These are phyloP conservation scores for Asterophora parasitica DNA, from an alignment of 768 basidiomycete genomes.

Conservation along the genomic window DNA sequence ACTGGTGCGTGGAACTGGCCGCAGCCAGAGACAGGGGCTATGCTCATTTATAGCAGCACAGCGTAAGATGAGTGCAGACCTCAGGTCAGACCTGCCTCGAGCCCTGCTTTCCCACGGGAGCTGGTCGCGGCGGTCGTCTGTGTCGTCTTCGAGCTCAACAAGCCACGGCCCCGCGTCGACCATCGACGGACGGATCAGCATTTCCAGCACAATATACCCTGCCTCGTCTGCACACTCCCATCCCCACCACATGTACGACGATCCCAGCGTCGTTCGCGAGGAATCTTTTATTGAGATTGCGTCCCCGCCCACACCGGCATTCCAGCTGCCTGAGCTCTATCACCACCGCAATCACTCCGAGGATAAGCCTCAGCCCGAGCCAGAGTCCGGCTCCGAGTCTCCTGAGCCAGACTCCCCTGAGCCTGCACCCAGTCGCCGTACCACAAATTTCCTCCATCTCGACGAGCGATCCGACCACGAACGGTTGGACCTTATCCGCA, in stretches of 20 bases:
- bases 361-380: too few species aligned
- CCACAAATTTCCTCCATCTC: slow-evolving; percentile 61
- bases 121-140: slow-evolving; percentile 19
- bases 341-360: slow-evolving; percentile 19
- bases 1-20: slow-evolving; percentile 5
- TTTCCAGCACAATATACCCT: slow-evolving; percentile 38
- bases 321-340: slow-evolving; percentile 15
- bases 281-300: slow-evolving; percentile 32
- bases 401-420: slow-evolving; percentile 40
- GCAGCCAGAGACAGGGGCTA: too few species aligned
- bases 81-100: neutral
- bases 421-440: too few species aligned
- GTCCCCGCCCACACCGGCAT: slow-evolving; percentile 21
- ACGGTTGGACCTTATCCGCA: slow-evolving; percentile 68
- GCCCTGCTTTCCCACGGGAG: slow-evolving; percentile 31
- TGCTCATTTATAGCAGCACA: too few species aligned
- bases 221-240: slow-evolving; percentile 25
- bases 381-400: slow-evolving; percentile 11
- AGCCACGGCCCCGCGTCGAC: slow-evolving; percentile 28
- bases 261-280: slow-evolving; percentile 8
- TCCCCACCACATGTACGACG: slow-evolving; percentile 21
- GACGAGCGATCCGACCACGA: slow-evolving; percentile 36
- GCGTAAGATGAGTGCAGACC: slow-evolving; percentile 1
- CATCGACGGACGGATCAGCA: slow-evolving; percentile 36
- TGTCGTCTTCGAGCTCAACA: slow-evolving; percentile 24